These are phyloP conservation scores for Sequoiadendron giganteum DNA, from an alignment of 75 land plant genomes.

Conservation along the genomic window DNA sequence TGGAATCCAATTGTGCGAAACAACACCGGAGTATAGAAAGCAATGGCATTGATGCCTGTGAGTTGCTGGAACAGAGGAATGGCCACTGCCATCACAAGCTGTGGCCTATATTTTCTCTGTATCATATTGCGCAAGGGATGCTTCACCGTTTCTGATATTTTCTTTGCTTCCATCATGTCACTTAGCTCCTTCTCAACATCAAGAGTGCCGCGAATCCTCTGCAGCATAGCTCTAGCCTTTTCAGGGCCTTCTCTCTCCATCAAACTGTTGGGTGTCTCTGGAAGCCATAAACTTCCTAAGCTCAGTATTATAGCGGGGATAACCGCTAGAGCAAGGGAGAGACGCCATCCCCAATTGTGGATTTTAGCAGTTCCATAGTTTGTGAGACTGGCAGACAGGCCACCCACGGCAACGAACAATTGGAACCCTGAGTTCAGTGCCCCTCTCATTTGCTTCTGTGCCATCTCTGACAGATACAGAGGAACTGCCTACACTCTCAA, in stretches of 20 bases:
- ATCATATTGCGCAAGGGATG: no score
- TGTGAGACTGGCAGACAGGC: background rate
- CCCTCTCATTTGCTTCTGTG: background rate
- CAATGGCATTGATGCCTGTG: no score
- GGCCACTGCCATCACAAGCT: slow-evolving; percentile 46
- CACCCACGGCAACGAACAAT: slow-evolving; percentile 13
- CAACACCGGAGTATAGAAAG: no score
- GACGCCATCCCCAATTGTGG: slow-evolving; percentile 28
- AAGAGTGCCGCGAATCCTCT: slow-evolving; percentile 56
- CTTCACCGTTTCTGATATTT: no score
- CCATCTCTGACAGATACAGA: background rate
- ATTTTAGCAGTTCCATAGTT: no score
- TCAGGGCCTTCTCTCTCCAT: slow-evolving; percentile 5
- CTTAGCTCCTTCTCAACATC: slow-evolving; percentile 30
- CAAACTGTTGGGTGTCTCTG: no score
- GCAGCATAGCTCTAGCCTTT: slow-evolving; percentile 48
- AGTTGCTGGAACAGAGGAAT: slow-evolving; percentile 39
- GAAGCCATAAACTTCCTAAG: slow-evolving; percentile 29
- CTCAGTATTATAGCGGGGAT: slow-evolving; percentile 30
- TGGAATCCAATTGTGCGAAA: slow-evolving; percentile 43
- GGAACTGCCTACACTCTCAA: slow-evolving; percentile 2
- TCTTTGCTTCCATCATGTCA: no score
- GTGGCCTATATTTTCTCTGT: slow-evolving; percentile 44
- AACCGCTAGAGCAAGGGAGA: slow-evolving; percentile 35
- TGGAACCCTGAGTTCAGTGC: background rate